A percentile compares a stretch with the other conserved stretches of the same genome.
Evolutionary conservation across 1,284 basidiomycete species (phyloP).

Genomic region (Neolentinus lepideus): DNA sequence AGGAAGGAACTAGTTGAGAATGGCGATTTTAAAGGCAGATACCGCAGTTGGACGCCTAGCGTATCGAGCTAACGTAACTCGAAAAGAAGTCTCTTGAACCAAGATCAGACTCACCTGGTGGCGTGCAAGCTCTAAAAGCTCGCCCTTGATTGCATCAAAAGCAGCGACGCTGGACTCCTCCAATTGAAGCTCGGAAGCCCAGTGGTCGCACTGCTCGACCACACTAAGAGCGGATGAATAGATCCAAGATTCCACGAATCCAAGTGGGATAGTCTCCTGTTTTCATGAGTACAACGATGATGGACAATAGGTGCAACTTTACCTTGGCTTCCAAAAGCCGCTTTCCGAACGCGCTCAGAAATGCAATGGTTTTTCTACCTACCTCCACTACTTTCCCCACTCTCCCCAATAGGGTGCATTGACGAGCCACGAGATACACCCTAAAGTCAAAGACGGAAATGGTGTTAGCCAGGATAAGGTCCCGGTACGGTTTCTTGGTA

Average conservation of each 20-base stretch:
- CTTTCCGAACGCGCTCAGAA: constrained; percentile 78
- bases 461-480: constrained; percentile 83
- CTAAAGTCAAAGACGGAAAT: constrained; percentile 95
- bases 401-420: constrained; percentile 73
- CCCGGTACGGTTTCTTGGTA: constrained; percentile 80
- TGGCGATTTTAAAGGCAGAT: constrained; percentile 66
- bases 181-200: constrained; percentile 45
- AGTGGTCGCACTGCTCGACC: constrained; percentile 78
- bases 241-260: constrained; percentile 91
- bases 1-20: constrained; percentile 46
- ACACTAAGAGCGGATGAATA: constrained; percentile 88
- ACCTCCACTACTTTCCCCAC: constrained; percentile 66
- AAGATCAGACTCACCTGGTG: constrained; percentile 50
- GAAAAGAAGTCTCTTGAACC: background rate
- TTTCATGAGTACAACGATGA: constrained; percentile 8
- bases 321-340: constrained; percentile 75
- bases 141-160: constrained; percentile 70
- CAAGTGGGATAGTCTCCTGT: constrained; percentile 63
- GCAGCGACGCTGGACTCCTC: constrained; percentile 36
- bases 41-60: constrained; percentile 66
- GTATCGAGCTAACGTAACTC: constrained; percentile 59
- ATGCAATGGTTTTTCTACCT: constrained; percentile 57
- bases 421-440: constrained; percentile 85
- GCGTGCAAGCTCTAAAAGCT: constrained; percentile 77
- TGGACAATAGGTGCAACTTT: constrained; percentile 17